Percentiles rank a stretch among this genome's conserved stretches.
phyloP scores from a whole-genome alignment of 2,329 filamentous ascomycete genomes.

The Rugonectria rugulosa region DNA sequence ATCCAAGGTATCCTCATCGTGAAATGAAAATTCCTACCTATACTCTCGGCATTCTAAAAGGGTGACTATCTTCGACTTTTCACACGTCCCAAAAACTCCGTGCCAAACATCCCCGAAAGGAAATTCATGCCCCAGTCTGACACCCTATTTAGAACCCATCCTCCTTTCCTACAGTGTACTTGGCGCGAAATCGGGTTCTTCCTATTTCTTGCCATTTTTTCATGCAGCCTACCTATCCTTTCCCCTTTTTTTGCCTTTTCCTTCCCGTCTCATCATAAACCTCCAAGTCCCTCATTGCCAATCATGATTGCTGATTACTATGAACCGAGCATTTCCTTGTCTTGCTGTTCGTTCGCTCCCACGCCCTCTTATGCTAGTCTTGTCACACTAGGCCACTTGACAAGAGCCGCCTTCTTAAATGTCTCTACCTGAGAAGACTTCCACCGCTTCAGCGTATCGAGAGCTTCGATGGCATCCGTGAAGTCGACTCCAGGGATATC shows the following conservation, averaged over 20 bases:
- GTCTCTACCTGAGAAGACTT: slow-evolving; percentile 55
- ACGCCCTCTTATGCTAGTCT: slow-evolving; percentile 47
- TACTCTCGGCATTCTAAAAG: slow-evolving; percentile 33
- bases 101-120: slow-evolving; percentile 17
- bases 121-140: slow-evolving; percentile 34
- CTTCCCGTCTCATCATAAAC: slow-evolving; percentile 1
- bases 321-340: neutral
- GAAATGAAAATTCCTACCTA: no score
- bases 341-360: neutral
- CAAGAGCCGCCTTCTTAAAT: slow-evolving; percentile 57
- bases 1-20: no score
- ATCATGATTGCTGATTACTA: neutral
- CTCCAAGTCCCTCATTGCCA: neutral
- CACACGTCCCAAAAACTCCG: slow-evolving; percentile 37
- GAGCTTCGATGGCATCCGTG: slow-evolving; percentile 60
- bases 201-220: neutral
- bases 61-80: slow-evolving; percentile 32
- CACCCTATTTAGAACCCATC: slow-evolving; percentile 23
- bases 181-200: neutral
- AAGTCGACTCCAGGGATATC: slow-evolving; percentile 58
- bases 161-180: slow-evolving; percentile 10
- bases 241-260: neutral
- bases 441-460: slow-evolving; percentile 56
- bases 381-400: slow-evolving; percentile 61
- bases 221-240: neutral